phyloP scores from a whole-genome alignment of 805 yeast genomes.

The Candida berthetii region DNA sequence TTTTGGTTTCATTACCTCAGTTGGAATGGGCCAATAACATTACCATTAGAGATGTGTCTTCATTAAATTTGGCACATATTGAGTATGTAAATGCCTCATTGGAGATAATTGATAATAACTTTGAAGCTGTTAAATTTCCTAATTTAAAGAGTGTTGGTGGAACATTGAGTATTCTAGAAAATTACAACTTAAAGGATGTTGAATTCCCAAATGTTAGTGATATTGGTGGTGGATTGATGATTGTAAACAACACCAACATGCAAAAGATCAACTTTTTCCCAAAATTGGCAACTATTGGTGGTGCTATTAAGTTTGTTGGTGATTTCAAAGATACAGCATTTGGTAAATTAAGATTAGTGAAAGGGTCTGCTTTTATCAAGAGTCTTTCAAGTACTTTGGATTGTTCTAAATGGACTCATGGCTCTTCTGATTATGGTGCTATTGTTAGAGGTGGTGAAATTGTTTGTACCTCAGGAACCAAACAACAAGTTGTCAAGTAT shows the following conservation, averaged over 20 bases:
- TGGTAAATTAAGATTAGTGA: slow-evolving; percentile 55
- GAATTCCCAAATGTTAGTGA: slow-evolving; percentile 50
- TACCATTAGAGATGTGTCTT: slow-evolving; percentile 57
- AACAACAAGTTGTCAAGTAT: slow-evolving; percentile 35
- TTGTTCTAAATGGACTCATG: slow-evolving; percentile 57
- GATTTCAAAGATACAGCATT: slow-evolving; percentile 48
- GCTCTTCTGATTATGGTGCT: slow-evolving; percentile 22
- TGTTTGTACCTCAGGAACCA: slow-evolving; percentile 47
- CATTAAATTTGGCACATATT: slow-evolving; percentile 41
- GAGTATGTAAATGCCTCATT: slow-evolving; percentile 50
- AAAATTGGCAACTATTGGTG: slow-evolving; percentile 58
- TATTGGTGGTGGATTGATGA: slow-evolving; percentile 73
- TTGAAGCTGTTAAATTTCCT: slow-evolving; percentile 46
- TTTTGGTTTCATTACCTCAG: slow-evolving; percentile 46
- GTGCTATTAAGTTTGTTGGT: slow-evolving; percentile 72
- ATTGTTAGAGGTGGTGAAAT: slow-evolving; percentile 75
- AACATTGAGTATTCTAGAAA: slow-evolving; percentile 60
- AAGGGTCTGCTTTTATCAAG: slow-evolving; percentile 65
- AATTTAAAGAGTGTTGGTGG: slow-evolving; percentile 58
- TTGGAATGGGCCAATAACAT: slow-evolving; percentile 51
- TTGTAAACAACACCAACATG: slow-evolving; percentile 52
- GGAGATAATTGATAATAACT: slow-evolving; percentile 58
- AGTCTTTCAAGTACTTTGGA: slow-evolving; percentile 48
- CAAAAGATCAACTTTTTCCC: slow-evolving; percentile 54
- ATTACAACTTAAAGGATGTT: slow-evolving; percentile 37